phyloP scores from a whole-genome alignment of 2,329 filamentous ascomycete genomes.

The Arthrinium puccinioides region DNA sequence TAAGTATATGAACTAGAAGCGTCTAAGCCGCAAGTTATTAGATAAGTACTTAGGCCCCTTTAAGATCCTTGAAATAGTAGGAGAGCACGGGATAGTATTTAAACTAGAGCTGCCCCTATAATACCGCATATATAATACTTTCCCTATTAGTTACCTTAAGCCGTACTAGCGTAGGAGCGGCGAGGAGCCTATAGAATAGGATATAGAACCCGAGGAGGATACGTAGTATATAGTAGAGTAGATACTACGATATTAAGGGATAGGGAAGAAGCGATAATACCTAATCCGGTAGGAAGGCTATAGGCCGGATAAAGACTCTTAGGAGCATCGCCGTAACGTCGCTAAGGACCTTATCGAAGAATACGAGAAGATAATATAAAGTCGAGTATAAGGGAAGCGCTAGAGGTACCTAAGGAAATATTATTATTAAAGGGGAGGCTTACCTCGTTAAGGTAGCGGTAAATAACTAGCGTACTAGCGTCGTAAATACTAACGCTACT shows the following conservation, averaged over 20 bases:
- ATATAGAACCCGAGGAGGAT: not conserved
- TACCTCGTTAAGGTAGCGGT: too few relatives aligned
- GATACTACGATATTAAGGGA: not conserved
- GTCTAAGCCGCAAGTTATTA: not conserved
- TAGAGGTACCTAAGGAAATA: too few relatives aligned
- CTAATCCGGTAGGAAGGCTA: not conserved
- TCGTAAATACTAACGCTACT: too few relatives aligned
- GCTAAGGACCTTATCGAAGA: too few relatives aligned
- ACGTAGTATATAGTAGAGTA: not conserved
- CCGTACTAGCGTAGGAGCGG: not conserved
- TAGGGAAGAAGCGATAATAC: not conserved
- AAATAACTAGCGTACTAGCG: too few relatives aligned
- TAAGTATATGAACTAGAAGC: not conserved
- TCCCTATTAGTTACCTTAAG: not conserved
- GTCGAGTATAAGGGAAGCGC: too few relatives aligned
- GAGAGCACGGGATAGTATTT: not conserved
- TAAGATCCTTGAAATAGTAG: not conserved
- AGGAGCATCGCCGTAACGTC: not conserved
- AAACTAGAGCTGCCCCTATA: not conserved
- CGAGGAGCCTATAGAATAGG: not conserved
- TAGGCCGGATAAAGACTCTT: not conserved
- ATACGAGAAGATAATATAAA: too few relatives aligned
- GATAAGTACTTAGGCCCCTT: not conserved
- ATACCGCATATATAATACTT: not conserved
- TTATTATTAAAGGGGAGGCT: too few relatives aligned